Evolutionary conservation across 306 rosid genomes (phyloP), one percentile per base, ranked within the genome.

Genomic region (Gillenia trifoliata): DNA sequence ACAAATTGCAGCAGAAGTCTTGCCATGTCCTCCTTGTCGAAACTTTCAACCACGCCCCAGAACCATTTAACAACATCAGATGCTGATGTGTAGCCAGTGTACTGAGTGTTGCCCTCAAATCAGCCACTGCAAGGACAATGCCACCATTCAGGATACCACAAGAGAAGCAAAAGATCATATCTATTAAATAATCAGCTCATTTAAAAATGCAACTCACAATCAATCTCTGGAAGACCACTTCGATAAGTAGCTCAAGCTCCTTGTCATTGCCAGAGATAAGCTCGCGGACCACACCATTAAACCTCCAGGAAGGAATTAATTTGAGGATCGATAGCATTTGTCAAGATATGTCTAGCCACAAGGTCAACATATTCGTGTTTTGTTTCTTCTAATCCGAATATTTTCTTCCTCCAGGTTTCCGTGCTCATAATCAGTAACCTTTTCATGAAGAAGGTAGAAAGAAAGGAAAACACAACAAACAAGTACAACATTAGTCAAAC

Each of bases 151-250:
- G 62, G n/a, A 66, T 55, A 79, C 62, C 66, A 28, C 68, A 56
- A 26, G 20, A 67, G 19, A 73, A 66, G 75, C 71, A 64, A 56
- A 64, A 29, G 26, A 68, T 59, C 20, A 68, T 57, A 73, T 7
- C 10, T 22, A 61, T 25, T 62, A 23, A n/a, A 52, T 47, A 34
- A 55, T 63, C 71, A 30, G 22, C 38, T 26, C 29, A 45, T 45
- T n/a, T 9, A 66, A 72, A n/a, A 75, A 31, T 57, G 64, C 56
- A 65, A 84, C 99, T 92, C 83, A 95, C 99, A 83, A 79, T 95
- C 99, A 78, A 95, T 95, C 85, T 95, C 99, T 17, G 99, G 99
- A 83, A 95, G 99, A 63, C 99, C 99, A 79, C 99, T 95, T n/a
- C n/a, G 72, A 95, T 95, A 75, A 95, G 98, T 80, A 95, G 90